Evolutionary conservation across 208 protist genomes (phyloP).

Genomic region (Porcisia deanei): DNA sequence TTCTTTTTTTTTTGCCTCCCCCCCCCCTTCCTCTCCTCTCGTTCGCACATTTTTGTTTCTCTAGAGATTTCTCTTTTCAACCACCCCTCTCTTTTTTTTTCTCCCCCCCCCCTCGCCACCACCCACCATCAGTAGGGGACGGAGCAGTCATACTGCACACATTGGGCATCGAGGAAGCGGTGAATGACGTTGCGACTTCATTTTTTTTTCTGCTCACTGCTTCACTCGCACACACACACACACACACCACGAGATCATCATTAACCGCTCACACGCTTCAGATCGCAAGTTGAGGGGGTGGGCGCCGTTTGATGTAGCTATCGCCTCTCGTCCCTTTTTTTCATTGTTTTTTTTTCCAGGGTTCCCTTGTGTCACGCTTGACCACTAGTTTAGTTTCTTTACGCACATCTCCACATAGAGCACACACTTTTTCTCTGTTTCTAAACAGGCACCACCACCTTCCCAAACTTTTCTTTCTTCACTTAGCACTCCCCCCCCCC

Average conservation of each 20-base stretch:
- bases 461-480: not conserved
- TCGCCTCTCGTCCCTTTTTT: not conserved
- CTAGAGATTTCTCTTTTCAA: not conserved
- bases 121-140: too few species aligned
- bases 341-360: not conserved
- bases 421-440: slow-evolving; percentile 9
- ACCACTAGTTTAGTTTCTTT: not conserved
- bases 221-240: not conserved
- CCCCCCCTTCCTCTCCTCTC: not conserved
- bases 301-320: too few species aligned
- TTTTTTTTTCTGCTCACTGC: not conserved
- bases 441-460: slow-evolving; percentile 13
- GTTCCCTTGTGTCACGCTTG: not conserved
- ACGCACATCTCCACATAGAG: slow-evolving; percentile 6
- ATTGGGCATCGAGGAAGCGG: too few species aligned
- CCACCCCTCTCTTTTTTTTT: too few species aligned
- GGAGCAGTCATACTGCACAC: too few species aligned
- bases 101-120: too few species aligned
- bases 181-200: too few species aligned
- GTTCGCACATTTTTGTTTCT: not conserved
- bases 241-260: too few species aligned
- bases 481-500: not conserved
- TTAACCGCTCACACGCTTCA: too few species aligned
- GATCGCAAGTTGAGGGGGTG: too few species aligned
- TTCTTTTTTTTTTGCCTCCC: not conserved